phyloP scores from a whole-genome alignment of 2,329 filamentous ascomycete species.

The Leptographium wingfieldii region DNA sequence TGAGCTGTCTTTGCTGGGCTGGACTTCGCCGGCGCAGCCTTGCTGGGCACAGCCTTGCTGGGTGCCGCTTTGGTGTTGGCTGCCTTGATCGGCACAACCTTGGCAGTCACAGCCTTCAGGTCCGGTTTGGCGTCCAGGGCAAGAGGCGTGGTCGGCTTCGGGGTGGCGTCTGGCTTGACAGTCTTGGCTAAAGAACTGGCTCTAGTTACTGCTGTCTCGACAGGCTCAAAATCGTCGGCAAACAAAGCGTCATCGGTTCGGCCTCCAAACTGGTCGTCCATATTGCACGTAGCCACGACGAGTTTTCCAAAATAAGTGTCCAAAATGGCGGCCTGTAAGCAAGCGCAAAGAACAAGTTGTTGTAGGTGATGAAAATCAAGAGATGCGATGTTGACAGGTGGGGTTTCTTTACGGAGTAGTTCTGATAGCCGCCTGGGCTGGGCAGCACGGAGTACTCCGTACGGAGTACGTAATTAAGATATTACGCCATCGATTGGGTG shows the following conservation, averaged over 20 bases:
- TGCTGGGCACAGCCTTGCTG: not conserved
- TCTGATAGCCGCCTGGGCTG: not conserved
- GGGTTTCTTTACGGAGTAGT: not conserved
- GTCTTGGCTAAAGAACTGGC: not conserved
- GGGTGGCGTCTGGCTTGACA: not conserved
- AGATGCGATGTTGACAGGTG: not conserved
- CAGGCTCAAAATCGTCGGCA: constrained; percentile 48
- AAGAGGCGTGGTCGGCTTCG: not conserved
- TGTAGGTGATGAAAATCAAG: not conserved
- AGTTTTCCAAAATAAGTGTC: not conserved
- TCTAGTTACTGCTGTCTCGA: constrained; percentile 18
- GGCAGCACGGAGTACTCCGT: not conserved
- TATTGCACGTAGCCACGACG: constrained; percentile 14
- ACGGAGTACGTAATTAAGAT: not conserved
- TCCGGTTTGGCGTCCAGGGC: not conserved
- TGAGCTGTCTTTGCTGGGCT: not conserved
- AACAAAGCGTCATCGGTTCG: constrained; percentile 51
- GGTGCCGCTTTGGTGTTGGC: not conserved
- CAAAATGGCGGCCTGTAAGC: not conserved
- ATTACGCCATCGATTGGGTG: not conserved
- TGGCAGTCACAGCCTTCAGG: not conserved
- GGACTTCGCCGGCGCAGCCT: not conserved
- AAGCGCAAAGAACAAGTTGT: not conserved
- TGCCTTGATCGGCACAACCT: not conserved
- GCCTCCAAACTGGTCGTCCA: constrained; percentile 50